phyloP scores from a whole-genome alignment of 2,329 filamentous ascomycete genomes.

The Ceratocystis albifundus region DNA sequence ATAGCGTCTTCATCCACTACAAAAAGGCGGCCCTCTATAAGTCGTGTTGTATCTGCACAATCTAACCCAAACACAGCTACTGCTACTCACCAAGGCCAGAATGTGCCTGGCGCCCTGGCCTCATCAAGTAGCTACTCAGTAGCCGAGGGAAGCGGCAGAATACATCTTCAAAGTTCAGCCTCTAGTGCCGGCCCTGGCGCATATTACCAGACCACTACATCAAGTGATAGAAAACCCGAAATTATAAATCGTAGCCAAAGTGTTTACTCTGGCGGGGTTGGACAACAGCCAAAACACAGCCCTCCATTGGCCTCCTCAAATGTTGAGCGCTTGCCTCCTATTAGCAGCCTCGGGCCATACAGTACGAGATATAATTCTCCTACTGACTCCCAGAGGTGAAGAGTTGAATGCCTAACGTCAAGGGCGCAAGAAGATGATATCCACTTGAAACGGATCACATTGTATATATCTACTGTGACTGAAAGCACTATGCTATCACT shows the following conservation, averaged over 20 bases:
- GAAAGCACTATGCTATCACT: background rate
- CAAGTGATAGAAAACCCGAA: background rate
- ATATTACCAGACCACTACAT: background rate
- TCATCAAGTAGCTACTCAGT: background rate
- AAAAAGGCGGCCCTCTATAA: background rate
- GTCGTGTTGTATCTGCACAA: background rate
- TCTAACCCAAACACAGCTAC: background rate
- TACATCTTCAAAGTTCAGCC: background rate
- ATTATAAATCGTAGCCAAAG: background rate
- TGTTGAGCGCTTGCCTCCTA: background rate
- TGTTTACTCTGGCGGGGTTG: background rate
- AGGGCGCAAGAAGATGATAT: no score
- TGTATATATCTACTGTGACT: slow-evolving; percentile 4
- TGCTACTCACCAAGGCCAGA: background rate
- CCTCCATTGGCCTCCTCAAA: background rate
- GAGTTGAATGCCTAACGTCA: background rate
- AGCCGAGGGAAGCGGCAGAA: background rate
- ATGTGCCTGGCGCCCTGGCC: background rate
- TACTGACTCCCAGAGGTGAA: no score
- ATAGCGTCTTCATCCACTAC: background rate
- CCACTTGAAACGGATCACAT: background rate
- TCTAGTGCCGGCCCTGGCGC: background rate
- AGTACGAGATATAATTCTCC: background rate
- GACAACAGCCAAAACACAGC: background rate
- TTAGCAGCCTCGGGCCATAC: slow-evolving; percentile 1